These are phyloP conservation scores for Pythium guiyangense DNA, from an alignment of 352 stramenopile species.

Conservation along the genomic window DNA sequence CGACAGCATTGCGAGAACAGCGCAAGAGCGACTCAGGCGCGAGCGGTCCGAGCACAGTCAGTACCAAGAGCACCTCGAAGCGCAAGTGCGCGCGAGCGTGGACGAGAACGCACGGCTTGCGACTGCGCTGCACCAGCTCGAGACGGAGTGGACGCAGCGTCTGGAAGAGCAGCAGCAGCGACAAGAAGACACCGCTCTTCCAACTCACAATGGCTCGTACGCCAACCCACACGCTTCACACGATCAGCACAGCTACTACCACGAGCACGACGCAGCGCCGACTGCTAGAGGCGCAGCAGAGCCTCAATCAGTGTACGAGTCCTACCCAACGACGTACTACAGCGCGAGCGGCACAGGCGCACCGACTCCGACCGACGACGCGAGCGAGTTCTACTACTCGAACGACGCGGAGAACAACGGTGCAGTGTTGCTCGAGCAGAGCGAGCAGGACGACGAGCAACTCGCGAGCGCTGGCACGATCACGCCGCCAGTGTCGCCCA, in stretches of 20 bases:
- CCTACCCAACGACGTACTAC: background rate
- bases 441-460: background rate
- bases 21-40: slow-evolving; percentile 50
- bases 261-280: background rate
- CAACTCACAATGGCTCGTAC: slow-evolving; percentile 14
- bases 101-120: slow-evolving; percentile 47
- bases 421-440: background rate
- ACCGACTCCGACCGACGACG: slow-evolving; percentile 6
- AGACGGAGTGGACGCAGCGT: slow-evolving; percentile 18
- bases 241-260: slow-evolving; percentile 4
- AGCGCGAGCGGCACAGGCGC: slow-evolving; percentile 1
- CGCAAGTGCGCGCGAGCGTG: slow-evolving; percentile 38
- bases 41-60: slow-evolving; percentile 41
- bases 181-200: slow-evolving; percentile 14
- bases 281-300: slow-evolving; percentile 1
- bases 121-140: slow-evolving; percentile 29
- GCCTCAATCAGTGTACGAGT: background rate
- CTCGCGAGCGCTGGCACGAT: background rate
- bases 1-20: slow-evolving; percentile 48
- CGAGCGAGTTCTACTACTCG: slow-evolving; percentile 5
- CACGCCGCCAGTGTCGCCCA: slow-evolving; percentile 22
- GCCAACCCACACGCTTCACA: background rate
- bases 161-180: slow-evolving; percentile 4
- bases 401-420: background rate
- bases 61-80: slow-evolving; percentile 42